Conservation (phyloP, 2,329 filamentous ascomycete species). For the Ceratocystis lukuohia region DNA sequence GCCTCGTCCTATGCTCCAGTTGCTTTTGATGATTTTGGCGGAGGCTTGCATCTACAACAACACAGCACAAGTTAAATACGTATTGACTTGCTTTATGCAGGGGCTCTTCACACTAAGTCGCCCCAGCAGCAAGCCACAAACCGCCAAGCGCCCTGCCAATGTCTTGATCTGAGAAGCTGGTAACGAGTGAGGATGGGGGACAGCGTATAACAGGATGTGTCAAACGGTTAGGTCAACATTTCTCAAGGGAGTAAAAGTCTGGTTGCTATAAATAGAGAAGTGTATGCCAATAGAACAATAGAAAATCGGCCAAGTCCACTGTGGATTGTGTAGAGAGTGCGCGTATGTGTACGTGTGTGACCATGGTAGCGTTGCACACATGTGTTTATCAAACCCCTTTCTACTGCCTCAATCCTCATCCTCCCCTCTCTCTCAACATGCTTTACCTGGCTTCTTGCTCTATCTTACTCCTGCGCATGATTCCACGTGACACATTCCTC, state of each 20-base stretch:
- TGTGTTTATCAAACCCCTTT: neutral
- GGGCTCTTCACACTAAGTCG: neutral
- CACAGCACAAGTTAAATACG: neutral
- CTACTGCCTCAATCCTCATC: neutral
- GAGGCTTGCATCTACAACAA: neutral
- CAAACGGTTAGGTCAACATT: neutral
- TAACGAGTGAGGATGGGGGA: neutral
- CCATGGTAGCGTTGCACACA: neutral
- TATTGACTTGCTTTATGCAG: neutral
- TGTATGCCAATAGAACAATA: neutral
- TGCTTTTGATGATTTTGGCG: neutral
- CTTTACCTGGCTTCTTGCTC: neutral
- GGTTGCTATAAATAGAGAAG: neutral
- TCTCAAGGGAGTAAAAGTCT: neutral
- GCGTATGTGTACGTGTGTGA: neutral
- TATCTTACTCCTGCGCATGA: slow-evolving; percentile 29
- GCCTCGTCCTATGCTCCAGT: neutral
- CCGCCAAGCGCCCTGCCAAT: neutral
- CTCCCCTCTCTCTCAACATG: neutral
- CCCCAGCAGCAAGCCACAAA: neutral
- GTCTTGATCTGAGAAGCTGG: neutral
- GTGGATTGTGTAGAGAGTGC: neutral
- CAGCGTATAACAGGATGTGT: neutral
- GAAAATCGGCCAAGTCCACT: neutral
- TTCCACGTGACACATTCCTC: slow-evolving; percentile 90